A percentile compares a stretch with the other conserved stretches of the same genome.
phyloP scores from a whole-genome alignment of 78 protist species.

The Dictyostelium firmibasis region DNA sequence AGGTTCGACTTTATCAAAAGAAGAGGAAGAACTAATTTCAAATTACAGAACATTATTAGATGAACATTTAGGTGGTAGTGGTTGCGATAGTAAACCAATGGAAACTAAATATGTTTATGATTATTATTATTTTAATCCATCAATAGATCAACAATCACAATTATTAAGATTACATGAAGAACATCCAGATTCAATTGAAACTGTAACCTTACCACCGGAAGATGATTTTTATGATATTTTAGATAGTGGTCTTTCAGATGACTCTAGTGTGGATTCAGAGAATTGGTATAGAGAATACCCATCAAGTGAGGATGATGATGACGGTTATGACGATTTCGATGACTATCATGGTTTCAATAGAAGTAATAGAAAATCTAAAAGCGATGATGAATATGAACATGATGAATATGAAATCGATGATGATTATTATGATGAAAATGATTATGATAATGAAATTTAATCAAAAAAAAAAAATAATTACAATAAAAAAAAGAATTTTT shows the following conservation, averaged over 20 bases:
- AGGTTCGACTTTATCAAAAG: constrained; percentile 6
- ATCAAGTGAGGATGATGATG: constrained; percentile 20
- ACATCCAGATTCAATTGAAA: background rate
- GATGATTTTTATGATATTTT: constrained; percentile 28
- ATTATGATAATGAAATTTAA: background rate
- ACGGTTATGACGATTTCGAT: constrained; percentile 7
- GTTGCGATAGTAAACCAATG: background rate
- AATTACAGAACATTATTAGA: constrained; percentile 37
- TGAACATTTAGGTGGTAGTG: background rate
- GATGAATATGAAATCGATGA: constrained; percentile 17
- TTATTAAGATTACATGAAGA: background rate
- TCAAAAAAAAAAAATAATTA: background rate
- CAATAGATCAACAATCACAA: background rate
- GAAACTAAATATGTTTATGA: constrained; percentile 31
- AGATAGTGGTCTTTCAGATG: background rate
- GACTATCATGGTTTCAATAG: background rate
- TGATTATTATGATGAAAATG: background rate
- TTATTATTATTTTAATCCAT: background rate
- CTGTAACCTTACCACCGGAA: constrained; percentile 27
- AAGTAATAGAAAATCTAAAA: background rate
- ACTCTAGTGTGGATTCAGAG: constrained; percentile 24
- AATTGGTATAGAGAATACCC: constrained; percentile 30
- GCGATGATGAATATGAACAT: constrained; percentile 12
- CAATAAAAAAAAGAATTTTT: background rate
- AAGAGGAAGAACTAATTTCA: constrained; percentile 55